phyloP scores from a whole-genome alignment of 2,329 filamentous ascomycete species.

The Plenodomus biglobosus region DNA sequence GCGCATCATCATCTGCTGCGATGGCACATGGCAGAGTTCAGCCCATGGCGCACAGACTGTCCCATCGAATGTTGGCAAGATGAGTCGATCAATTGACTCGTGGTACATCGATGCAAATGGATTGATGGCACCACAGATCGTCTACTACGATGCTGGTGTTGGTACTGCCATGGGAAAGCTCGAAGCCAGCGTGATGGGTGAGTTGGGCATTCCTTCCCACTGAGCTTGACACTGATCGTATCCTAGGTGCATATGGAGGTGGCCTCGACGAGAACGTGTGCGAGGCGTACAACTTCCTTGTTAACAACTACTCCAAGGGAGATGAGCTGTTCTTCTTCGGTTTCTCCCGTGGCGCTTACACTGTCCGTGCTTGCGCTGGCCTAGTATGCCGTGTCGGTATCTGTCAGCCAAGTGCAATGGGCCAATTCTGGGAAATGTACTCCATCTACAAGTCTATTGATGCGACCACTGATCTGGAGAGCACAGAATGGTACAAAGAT shows the following conservation, averaged over 20 bases:
- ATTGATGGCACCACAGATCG: constrained; percentile 38
- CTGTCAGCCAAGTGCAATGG: constrained; percentile 7
- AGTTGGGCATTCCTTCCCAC: neutral
- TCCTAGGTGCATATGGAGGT: constrained; percentile 18
- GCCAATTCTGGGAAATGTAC: constrained; percentile 11
- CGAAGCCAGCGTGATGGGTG: neutral
- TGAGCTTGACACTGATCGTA: neutral
- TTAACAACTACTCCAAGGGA: constrained; percentile 50
- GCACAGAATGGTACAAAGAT: neutral
- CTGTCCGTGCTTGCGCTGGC: constrained; percentile 22
- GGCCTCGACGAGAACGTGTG: constrained; percentile 54
- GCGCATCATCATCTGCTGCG: constrained; percentile 20
- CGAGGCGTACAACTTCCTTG: constrained; percentile 63
- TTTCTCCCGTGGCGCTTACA: constrained; percentile 46
- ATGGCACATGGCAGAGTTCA: constrained; percentile 20
- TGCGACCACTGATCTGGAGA: neutral
- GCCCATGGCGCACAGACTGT: constrained; percentile 1
- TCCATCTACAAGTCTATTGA: neutral
- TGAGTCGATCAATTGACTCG: constrained; percentile 4
- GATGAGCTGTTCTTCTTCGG: constrained; percentile 47
- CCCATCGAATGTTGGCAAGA: constrained; percentile 6
- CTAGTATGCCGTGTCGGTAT: constrained; percentile 24
- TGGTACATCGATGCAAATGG: constrained; percentile 5
- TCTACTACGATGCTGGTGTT: constrained; percentile 51
- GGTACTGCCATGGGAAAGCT: constrained; percentile 30